Conservation (phyloP, 306 rosid species). For the Vicia sativa region DNA sequence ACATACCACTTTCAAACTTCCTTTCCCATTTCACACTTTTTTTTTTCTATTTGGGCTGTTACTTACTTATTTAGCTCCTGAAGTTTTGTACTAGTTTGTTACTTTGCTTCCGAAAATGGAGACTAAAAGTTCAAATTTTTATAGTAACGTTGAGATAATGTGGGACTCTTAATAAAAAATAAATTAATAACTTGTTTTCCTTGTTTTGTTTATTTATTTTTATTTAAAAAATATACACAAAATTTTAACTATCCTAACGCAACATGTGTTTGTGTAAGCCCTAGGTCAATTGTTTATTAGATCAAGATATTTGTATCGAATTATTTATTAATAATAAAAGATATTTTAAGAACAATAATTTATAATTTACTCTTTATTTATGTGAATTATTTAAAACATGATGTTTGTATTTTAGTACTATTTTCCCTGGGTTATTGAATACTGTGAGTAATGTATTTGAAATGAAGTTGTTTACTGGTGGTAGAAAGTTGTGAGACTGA, state of each 20-base stretch:
- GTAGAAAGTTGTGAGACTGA: constrained; percentile 13
- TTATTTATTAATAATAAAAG: no score
- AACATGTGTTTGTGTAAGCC: no score
- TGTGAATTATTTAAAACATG: background rate
- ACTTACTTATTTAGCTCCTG: constrained; percentile 3
- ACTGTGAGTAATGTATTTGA: background rate
- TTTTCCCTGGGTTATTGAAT: constrained; percentile 4
- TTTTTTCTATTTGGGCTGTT: constrained; percentile 16
- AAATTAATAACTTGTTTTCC: background rate
- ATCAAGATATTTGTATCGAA: no score
- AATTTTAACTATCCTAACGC: background rate
- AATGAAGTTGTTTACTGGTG: constrained; percentile 1
- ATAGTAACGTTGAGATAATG: constrained; percentile 31
- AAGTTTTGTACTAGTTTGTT: constrained; percentile 12
- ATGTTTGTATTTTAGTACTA: background rate
- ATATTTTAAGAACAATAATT: background rate
- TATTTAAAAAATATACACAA: background rate
- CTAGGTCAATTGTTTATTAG: no score
- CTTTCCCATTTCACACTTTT: constrained; percentile 16
- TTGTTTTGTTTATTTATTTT: constrained; percentile 32
- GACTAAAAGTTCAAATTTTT: constrained; percentile 43
- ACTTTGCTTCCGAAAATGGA: constrained; percentile 4
- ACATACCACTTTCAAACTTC: constrained; percentile 20
- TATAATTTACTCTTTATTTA: background rate
- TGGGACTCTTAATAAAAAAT: constrained; percentile 26